These are phyloP conservation scores for Escallonia rubra DNA, from an alignment of 129 eudicot species.

Conservation along the genomic window DNA sequence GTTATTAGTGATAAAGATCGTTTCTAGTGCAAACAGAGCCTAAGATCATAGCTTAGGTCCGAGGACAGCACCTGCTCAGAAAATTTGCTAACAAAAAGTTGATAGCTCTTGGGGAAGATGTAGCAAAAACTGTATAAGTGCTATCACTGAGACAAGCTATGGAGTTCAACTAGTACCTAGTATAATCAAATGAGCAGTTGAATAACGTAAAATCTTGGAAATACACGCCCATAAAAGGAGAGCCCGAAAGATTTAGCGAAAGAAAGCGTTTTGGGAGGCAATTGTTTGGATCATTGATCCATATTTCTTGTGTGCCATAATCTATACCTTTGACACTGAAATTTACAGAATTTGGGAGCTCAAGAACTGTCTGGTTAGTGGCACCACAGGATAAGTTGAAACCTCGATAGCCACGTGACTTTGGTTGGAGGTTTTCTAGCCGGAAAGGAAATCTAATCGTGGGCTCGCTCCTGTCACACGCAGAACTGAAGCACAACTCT, in stretches of 20 bases:
- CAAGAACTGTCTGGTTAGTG: slow-evolving; percentile 13
- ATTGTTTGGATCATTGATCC: slow-evolving; percentile 29
- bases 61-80: slow-evolving; percentile 14
- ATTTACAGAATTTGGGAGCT: slow-evolving; percentile 26
- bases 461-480: slow-evolving; percentile 15
- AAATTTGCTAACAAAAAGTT: not conserved
- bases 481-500: slow-evolving; percentile 6
- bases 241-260: slow-evolving; percentile 19
- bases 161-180: slow-evolving; percentile 4
- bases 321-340: slow-evolving; percentile 32
- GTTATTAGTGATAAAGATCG: too few species aligned
- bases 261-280: slow-evolving; percentile 35
- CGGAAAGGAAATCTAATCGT: slow-evolving; percentile 35
- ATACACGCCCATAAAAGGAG: slow-evolving; percentile 23
- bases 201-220: slow-evolving; percentile 19
- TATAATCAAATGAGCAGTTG: slow-evolving; percentile 28
- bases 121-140: slow-evolving; percentile 26
- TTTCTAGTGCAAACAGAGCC: not conserved
- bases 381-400: slow-evolving; percentile 25
- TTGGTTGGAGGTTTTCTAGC: slow-evolving; percentile 17
- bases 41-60: slow-evolving; percentile 21
- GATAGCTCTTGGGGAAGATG: slow-evolving; percentile 1
- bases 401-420: slow-evolving; percentile 35
- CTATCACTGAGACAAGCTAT: slow-evolving; percentile 30
- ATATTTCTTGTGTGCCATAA: slow-evolving; percentile 25